Base-by-base conservation (phyloP, 1,284 basidiomycete species). In the Sphaerobolus stellatus region DNA sequence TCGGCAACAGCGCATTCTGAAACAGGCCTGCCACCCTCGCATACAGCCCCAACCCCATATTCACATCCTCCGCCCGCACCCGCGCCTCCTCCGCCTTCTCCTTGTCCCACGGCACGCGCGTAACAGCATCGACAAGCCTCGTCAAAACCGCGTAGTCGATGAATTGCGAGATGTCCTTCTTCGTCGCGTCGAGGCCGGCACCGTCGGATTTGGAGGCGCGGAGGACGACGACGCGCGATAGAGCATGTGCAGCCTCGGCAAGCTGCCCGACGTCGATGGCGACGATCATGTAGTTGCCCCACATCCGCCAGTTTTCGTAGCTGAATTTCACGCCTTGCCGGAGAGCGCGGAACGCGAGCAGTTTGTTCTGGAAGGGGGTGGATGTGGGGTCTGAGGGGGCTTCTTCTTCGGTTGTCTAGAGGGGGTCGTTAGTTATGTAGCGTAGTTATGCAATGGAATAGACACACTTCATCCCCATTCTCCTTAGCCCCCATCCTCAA, bases 271-370 rank as follows among this genome's bases (percentile, higher is more conserved):
- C 90, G 64, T 98, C 94, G 70, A 98, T 80, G 6, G 92, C 82
- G 33, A 99, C 88, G 61, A 98, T 78, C 90, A 95, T 96, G 76
- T 95, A 98, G 75, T 99, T 99, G 61, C 82, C 80, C 97, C 97
- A 99, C 84, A 99, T 95, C 16, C 92, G 83, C 96, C 96, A 99
- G 65, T 95, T 95, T 50, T 94, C 88, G 69, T 92, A 91, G 50
- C 83, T 81, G 66, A 83, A 84, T 61, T 86, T 88, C 56, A 99
- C 80, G 4, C 95, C 94, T 61, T 93, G 88, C 62, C 90, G 88
- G 38, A 99, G 86, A 11, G 97, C 96, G n/a, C 88, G 88, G 80
- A 94, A 97, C 0, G 97, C 97, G 38, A 94, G 83, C 45, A 87
- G 75, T 69, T 94, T 96, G 74, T 94, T 75, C 44, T 72, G 71